Evolutionary conservation across 164 flowering plant species (phyloP).

Genomic region (Akebia trifoliata): DNA sequence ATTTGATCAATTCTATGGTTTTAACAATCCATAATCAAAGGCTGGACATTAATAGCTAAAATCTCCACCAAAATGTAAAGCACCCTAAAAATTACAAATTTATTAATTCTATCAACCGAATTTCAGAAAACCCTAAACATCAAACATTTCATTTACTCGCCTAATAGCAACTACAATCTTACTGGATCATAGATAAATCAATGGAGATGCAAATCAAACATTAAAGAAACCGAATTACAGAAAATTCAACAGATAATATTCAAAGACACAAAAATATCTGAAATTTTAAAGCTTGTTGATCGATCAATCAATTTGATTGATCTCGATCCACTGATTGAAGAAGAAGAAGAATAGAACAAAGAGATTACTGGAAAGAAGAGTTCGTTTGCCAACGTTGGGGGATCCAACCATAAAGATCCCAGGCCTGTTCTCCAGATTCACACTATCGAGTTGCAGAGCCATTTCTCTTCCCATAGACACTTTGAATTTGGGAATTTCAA

Average conservation of each 20-base stretch:
- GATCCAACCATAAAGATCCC: slow-evolving; percentile 64
- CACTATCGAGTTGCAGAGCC: slow-evolving; percentile 8
- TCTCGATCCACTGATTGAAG: background rate
- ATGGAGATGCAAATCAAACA: background rate
- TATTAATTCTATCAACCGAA: too few relatives aligned
- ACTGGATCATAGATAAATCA: background rate
- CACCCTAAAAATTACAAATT: too few relatives aligned
- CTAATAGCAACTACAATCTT: background rate
- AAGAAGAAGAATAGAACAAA: background rate
- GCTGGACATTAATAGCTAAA: too few relatives aligned
- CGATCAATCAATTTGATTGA: background rate
- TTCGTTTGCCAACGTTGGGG: slow-evolving; percentile 74
- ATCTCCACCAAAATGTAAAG: too few relatives aligned
- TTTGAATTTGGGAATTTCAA: background rate
- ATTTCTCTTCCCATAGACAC: slow-evolving; percentile 11
- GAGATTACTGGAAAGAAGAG: slow-evolving; percentile 60
- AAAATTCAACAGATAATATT: background rate
- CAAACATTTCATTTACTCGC: background rate
- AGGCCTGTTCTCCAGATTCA: slow-evolving; percentile 41
- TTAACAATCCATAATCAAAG: too few relatives aligned
- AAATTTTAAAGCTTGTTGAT: background rate
- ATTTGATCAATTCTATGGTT: background rate
- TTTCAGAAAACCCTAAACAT: background rate
- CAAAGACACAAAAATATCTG: background rate
- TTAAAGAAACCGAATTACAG: background rate